Evolutionary conservation across 768 basidiomycete genomes (phyloP), one percentile per base, ranked within the genome.

Genomic region (Russula dissimulans): DNA sequence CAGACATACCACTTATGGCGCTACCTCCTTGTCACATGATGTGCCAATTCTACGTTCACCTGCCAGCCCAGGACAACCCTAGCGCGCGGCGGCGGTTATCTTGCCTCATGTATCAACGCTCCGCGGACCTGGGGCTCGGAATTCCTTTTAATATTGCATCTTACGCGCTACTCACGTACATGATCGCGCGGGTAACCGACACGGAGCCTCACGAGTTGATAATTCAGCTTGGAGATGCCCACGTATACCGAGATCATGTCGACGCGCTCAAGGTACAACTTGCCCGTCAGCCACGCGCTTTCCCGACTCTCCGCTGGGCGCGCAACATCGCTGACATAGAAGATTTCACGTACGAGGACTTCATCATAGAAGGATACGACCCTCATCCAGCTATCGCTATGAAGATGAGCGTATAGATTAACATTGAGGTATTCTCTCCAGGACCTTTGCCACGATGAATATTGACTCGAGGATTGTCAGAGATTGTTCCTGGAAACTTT

Each of bases 101-200:
- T 9, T 97, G 95, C 72, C 79, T 95, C 47, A 94, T 98, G 93
- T 97, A 87, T 76, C 95, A 98, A 69, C 90, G 97, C 49, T 97
- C 95, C 12, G 95, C 95, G 17, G 95, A 99, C 71, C 82, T 97
- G 8, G 95, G 95, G 1, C 89, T 99, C 42, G 95, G 95, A 3
- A 91, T 99, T 51, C 95, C 95, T 0, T 99, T 99, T 82, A 99
- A 99, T 73, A 98, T 99, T 73, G 97, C 95, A 12, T 98, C 97
- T 0, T 99, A 98, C 72, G 90, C 97, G 6, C 82, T 99, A 22
- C 83, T 99, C 56, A 97, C 95, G 0, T 94, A 97, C 73, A 94
- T 99, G 91, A 83, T 99, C 64, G 95, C 95, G n/a, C 86, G 83
- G 29, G 84, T 97, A 59, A 97, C 95, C 12, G 79, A 81, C 46